These are phyloP conservation scores for Vachellia collinsii DNA, from an alignment of 306 rosid genomes.

Conservation along the genomic window DNA sequence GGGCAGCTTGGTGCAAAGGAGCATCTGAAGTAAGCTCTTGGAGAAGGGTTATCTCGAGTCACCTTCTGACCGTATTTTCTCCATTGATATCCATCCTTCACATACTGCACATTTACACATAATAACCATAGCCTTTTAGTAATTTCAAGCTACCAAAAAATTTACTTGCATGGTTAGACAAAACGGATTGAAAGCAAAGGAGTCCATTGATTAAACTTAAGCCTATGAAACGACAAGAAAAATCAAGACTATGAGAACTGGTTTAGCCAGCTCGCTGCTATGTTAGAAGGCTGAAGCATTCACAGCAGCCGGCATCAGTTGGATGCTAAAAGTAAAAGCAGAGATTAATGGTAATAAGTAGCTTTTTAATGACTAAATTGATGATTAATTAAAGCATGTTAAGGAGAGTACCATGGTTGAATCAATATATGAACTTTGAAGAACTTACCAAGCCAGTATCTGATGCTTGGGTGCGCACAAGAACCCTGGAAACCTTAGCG, in stretches of 20 bases:
- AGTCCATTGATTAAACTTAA: not conserved
- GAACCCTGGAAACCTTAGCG: constrained; percentile 58
- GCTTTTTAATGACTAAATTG: not conserved
- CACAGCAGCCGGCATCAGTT: too few species aligned
- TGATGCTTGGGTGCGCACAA: constrained; percentile 63
- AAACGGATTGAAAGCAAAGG: not conserved
- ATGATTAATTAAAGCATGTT: not conserved
- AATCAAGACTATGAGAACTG: not conserved
- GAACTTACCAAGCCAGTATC: constrained; percentile 66
- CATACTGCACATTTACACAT: constrained; percentile 47
- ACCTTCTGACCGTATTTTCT: constrained; percentile 95
- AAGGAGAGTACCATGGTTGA: not conserved
- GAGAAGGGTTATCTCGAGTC: constrained; percentile 94
- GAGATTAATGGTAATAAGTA: not conserved
- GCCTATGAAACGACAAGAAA: not conserved
- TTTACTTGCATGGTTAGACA: not conserved
- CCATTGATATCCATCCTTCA: constrained; percentile 95
- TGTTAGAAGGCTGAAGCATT: too few species aligned
- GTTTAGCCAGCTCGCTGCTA: not conserved
- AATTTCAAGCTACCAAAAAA: not conserved
- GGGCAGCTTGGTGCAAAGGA: constrained; percentile 86
- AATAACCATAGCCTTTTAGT: constrained; percentile 1
- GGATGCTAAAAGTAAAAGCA: not conserved
- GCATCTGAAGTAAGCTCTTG: constrained; percentile 91
- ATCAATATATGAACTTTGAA: not conserved